phyloP scores from a whole-genome alignment of 83 land plant genomes.

The Diphasiastrum complanatum region DNA sequence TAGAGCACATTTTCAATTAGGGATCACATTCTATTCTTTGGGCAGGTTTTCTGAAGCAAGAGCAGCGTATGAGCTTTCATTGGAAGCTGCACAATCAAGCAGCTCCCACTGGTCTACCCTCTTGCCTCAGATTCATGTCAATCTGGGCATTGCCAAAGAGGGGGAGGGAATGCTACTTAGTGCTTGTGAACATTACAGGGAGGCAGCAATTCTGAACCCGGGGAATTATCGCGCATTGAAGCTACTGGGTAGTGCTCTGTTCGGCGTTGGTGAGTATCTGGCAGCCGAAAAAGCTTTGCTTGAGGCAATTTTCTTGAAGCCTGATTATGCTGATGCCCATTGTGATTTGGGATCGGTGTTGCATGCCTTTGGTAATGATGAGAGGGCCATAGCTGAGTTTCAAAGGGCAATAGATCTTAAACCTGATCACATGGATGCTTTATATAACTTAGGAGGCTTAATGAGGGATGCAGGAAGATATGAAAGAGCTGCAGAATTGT shows the following conservation, averaged over 20 bases:
- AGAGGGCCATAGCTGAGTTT: constrained; percentile 74
- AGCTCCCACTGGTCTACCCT: constrained; percentile 60
- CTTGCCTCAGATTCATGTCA: constrained; percentile 92
- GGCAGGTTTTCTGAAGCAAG: constrained; percentile 58
- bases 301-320: constrained; percentile 70
- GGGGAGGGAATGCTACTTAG: constrained; percentile 75
- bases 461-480: constrained; percentile 78
- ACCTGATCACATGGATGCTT: constrained; percentile 88
- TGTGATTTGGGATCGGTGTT: constrained; percentile 93
- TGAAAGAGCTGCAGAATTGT: constrained; percentile 87
- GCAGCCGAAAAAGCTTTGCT: constrained; percentile 92
- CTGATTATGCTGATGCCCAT: constrained; percentile 93
- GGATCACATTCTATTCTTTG: constrained; percentile 59
- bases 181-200: constrained; percentile 97
- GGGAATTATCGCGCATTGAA: constrained; percentile 87
- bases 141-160: constrained; percentile 78
- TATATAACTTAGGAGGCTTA: constrained; percentile 84
- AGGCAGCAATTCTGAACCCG: constrained; percentile 90
- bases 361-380: constrained; percentile 86
- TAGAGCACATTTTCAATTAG: constrained; percentile 65
- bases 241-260: constrained; percentile 85
- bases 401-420: constrained; percentile 92
- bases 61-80: constrained; percentile 55
- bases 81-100: constrained; percentile 70
- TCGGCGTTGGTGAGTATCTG: constrained; percentile 89